A percentile compares a stretch with the other conserved stretches of the same genome.
phyloP scores from a whole-genome alignment of 257 asterid species.

The Capsicum baccatum region DNA sequence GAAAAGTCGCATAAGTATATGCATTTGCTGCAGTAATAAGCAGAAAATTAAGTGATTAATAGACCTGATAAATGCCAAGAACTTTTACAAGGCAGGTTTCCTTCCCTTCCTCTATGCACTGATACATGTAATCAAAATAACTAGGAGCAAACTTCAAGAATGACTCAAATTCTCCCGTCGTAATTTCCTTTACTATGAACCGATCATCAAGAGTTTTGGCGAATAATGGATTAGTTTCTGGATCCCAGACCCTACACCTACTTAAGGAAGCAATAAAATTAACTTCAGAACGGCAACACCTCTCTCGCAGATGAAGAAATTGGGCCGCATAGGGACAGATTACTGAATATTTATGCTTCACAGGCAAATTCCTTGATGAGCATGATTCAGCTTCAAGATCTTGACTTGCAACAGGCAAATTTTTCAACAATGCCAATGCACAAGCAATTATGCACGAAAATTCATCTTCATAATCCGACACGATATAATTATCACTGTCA shows the following conservation, averaged over 20 bases:
- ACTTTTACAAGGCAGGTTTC: constrained; percentile 94
- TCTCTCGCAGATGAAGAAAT: constrained; percentile 67
- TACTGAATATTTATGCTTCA: constrained; percentile 75
- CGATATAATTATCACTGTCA: constrained; percentile 57
- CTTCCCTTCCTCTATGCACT: constrained; percentile 69
- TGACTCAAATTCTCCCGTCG: constrained; percentile 78
- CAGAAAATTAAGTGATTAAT: not conserved
- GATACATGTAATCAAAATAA: constrained; percentile 75
- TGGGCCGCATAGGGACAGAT: constrained; percentile 63
- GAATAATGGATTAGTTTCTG: constrained; percentile 84
- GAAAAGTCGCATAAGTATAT: not conserved
- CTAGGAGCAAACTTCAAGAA: constrained; percentile 73
- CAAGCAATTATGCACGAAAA: constrained; percentile 91
- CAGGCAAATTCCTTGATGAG: constrained; percentile 65
- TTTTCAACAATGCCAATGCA: constrained; percentile 71
- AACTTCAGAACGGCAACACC: constrained; percentile 78
- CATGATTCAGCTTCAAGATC: constrained; percentile 51
- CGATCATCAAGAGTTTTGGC: constrained; percentile 88
- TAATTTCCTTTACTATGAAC: constrained; percentile 78
- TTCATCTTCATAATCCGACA: constrained; percentile 85
- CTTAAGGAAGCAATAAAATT: constrained; percentile 82
- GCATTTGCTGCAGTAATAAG: not conserved
- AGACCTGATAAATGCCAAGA: constrained; percentile 91
- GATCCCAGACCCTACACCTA: constrained; percentile 85
- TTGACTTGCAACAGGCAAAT: constrained; percentile 37